Evolutionary conservation across 129 eudicot species (phyloP).

Genomic region (Flaveria trinervia): DNA sequence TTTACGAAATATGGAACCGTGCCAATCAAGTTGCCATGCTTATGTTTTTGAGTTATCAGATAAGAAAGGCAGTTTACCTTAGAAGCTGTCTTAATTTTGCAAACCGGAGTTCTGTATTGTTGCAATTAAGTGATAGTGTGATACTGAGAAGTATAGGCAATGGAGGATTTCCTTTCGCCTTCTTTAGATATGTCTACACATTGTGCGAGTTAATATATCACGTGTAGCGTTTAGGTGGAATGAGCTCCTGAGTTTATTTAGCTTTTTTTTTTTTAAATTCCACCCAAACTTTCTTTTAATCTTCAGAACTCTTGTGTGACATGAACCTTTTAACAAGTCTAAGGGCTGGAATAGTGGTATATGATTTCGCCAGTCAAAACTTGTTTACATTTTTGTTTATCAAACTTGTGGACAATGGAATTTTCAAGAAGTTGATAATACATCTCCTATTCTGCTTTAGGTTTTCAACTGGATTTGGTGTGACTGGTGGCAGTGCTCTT

Average conservation of each 20-base stretch:
- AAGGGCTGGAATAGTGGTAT: neutral
- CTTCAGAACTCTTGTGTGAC: neutral
- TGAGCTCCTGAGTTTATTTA: neutral
- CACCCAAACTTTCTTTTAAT: neutral
- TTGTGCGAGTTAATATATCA: neutral
- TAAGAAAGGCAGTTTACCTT: neutral
- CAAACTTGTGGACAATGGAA: neutral
- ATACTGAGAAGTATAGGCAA: neutral
- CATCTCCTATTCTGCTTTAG: conserved; percentile 33
- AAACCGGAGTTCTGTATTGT: neutral
- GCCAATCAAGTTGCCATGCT: too few relatives aligned
- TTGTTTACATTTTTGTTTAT: neutral
- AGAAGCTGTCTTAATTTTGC: neutral
- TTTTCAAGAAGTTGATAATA: neutral
- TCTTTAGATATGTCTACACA: neutral
- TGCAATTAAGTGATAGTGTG: neutral
- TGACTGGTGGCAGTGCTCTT: conserved; percentile 80
- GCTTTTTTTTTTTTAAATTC: neutral
- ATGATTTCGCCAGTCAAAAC: neutral
- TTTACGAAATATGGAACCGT: neutral
- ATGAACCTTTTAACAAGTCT: neutral
- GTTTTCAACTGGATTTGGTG: conserved; percentile 98
- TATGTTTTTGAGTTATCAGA: neutral
- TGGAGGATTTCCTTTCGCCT: neutral
- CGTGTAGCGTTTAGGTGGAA: neutral